These are phyloP conservation scores for Ambrosia hybrid DNA, from an alignment of 140 eudicot species.

Conservation along the genomic window DNA sequence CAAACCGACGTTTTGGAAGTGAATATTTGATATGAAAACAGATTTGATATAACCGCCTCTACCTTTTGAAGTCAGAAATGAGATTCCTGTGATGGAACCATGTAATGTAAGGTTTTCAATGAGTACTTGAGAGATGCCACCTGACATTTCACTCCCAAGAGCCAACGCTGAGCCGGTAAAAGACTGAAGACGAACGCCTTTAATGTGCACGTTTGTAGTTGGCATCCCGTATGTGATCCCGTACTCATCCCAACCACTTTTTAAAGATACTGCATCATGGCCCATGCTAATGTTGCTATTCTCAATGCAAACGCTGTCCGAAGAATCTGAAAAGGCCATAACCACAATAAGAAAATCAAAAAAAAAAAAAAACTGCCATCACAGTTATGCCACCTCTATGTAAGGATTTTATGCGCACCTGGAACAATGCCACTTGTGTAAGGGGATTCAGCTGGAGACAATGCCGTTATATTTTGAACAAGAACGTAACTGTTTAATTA, in stretches of 20 bases:
- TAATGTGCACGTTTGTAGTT: slow-evolving; percentile 56
- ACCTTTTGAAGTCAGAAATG: slow-evolving; percentile 65
- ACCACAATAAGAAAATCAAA: not conserved
- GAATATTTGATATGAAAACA: slow-evolving; percentile 40
- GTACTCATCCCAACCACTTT: slow-evolving; percentile 98
- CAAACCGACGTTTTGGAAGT: slow-evolving; percentile 35
- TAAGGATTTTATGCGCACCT: slow-evolving; percentile 38
- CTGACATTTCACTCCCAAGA: slow-evolving; percentile 94
- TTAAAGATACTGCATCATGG: slow-evolving; percentile 69
- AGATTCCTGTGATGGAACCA: slow-evolving; percentile 57
- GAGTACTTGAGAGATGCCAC: slow-evolving; percentile 66
- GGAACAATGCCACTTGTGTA: slow-evolving; percentile 84
- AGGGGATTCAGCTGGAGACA: slow-evolving; percentile 70
- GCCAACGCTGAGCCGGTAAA: slow-evolving; percentile 47
- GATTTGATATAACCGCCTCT: slow-evolving; percentile 76
- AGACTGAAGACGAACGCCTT: slow-evolving; percentile 52
- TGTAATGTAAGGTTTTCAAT: slow-evolving; percentile 51
- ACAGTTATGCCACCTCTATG: too few relatives aligned
- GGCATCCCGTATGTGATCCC: slow-evolving; percentile 67
- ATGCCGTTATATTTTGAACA: slow-evolving; percentile 73
- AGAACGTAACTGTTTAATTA: slow-evolving; percentile 63
- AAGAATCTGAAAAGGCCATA: slow-evolving; percentile 60
- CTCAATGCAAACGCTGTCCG: slow-evolving; percentile 78
- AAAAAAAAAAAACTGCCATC: too few relatives aligned
- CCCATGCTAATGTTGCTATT: slow-evolving; percentile 78